Percentiles rank a stretch among this genome's conserved stretches.
Evolutionary conservation across 768 basidiomycete species (phyloP).

Genomic region (Boletus pseudo-olivaceus): DNA sequence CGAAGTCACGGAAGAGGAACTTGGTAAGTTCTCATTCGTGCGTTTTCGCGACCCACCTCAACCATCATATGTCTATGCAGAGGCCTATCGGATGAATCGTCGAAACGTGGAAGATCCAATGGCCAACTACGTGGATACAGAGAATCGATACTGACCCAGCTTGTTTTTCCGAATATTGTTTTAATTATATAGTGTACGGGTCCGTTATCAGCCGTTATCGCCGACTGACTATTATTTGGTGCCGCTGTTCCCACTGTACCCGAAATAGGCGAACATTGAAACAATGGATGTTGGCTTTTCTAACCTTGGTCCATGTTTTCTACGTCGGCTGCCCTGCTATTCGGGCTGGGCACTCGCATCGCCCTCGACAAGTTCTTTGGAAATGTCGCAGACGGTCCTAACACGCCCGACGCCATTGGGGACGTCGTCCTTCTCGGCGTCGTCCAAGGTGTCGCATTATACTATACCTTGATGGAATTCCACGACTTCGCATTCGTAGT

Average conservation of each 20-base stretch:
- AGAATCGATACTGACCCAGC: slow-evolving; percentile 22
- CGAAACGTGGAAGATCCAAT: slow-evolving; percentile 83
- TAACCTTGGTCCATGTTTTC: slow-evolving; percentile 39
- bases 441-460: slow-evolving; percentile 73
- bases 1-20: slow-evolving; percentile 88
- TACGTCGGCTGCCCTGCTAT: slow-evolving; percentile 64
- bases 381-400: slow-evolving; percentile 34
- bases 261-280: slow-evolving; percentile 24
- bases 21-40: slow-evolving; percentile 48
- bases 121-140: slow-evolving; percentile 82
- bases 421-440: slow-evolving; percentile 66
- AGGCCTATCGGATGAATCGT: slow-evolving; percentile 85
- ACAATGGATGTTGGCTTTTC: slow-evolving; percentile 18
- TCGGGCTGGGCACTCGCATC: slow-evolving; percentile 73
- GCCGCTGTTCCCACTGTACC: slow-evolving; percentile 13
- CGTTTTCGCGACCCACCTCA: not conserved
- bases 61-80: slow-evolving; percentile 38
- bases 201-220: not conserved
- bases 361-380: slow-evolving; percentile 55
- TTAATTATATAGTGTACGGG: not conserved
- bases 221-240: slow-evolving; percentile 4
- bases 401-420: slow-evolving; percentile 38
- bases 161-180: not conserved
- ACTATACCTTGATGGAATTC: slow-evolving; percentile 57
- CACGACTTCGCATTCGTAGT: slow-evolving; percentile 53